A percentile compares a stretch with the other conserved stretches of the same genome.
phyloP scores from a whole-genome alignment of 768 basidiomycete species.

The Hydnum rufescens region DNA sequence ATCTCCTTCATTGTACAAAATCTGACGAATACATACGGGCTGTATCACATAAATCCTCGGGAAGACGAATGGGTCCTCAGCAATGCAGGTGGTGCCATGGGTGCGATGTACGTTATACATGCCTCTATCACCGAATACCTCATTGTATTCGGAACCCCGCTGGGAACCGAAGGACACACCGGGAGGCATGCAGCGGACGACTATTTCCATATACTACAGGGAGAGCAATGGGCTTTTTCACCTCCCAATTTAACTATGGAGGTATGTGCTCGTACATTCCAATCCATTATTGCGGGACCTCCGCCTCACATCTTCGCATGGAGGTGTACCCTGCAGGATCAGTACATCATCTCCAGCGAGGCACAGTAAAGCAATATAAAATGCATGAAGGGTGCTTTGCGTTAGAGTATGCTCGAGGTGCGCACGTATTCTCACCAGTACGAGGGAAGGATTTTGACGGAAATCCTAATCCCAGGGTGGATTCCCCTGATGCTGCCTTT shows the following conservation, averaged over 20 bases:
- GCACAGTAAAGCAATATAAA: constrained; percentile 87
- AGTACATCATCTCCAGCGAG: constrained; percentile 68
- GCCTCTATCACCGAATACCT: constrained; percentile 93
- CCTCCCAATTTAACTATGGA: constrained; percentile 74
- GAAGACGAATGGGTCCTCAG: constrained; percentile 81
- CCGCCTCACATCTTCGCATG: neutral
- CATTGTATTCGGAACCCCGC: constrained; percentile 86
- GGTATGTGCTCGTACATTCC: constrained; percentile 23
- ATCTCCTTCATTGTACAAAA: constrained; percentile 65
- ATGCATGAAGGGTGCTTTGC: constrained; percentile 95
- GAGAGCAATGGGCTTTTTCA: constrained; percentile 85
- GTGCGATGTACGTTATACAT: constrained; percentile 94
- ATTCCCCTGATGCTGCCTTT: constrained; percentile 95
- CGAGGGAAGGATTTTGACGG: too few relatives aligned
- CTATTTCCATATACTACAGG: constrained; percentile 88
- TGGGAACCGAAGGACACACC: constrained; percentile 92
- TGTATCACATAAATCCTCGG: constrained; percentile 32
- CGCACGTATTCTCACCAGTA: constrained; percentile 14
- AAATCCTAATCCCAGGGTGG: constrained; percentile 80
- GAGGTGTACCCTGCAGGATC: constrained; percentile 54
- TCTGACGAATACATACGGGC: constrained; percentile 52
- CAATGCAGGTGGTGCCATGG: constrained; percentile 97
- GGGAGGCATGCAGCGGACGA: constrained; percentile 93
- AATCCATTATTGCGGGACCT: too few relatives aligned
- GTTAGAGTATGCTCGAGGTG: constrained; percentile 84